Base-by-base conservation (phyloP, 2,329 filamentous ascomycete genomes). In the Pyrenochaeta sp. region DNA sequence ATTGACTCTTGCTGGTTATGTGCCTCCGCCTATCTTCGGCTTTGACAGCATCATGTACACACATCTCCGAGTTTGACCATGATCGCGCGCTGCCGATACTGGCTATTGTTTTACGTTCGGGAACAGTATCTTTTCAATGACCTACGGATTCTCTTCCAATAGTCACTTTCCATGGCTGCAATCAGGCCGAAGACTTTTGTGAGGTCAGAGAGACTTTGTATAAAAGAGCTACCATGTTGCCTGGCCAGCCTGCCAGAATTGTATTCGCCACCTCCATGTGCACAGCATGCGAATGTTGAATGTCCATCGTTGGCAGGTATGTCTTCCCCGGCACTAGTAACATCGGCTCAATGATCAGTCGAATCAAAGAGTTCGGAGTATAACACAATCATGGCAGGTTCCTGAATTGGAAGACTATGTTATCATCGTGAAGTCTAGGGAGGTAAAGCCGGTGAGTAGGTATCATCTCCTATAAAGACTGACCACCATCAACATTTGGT, bases 281-380 rank as follows among this genome's bases (percentile, higher is more conserved):
- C 33, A 58, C 51, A 40, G 42, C 41, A 29, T 49, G 33, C 33
- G 36, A 31, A 40, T 35, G 15, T 45, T 45, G 17, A 43, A 23
- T n/a, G n/a, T n/a, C n/a, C n/a, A n/a, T n/a, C n/a, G n/a, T n/a
- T n/a, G 45, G 17, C n/a, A 39, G 29, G n/a, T 18, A 56, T 49
- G 41, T 45, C n/a, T 23, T 44, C 29, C 20, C 18, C 29, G 46
- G 31, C 39, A 45, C 21, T 30, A 45, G 52, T 50, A 49, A 46
- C 49, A 14, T 42, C 30, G 35, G 30, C 21, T 23, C 21, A 27
- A 21, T 7, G 31, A 21, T 31, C 35, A 21, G 12, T 21, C 18
- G 33, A 37, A 37, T 37, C 18, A 37, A 10, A 20, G 20, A 3
- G 3, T 11, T 39, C 3, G 18, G 6, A 39, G 11, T 21, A 3